Base-by-base conservation (phyloP, 192 early-diverging fungal species). In the Linderina pennispora region DNA sequence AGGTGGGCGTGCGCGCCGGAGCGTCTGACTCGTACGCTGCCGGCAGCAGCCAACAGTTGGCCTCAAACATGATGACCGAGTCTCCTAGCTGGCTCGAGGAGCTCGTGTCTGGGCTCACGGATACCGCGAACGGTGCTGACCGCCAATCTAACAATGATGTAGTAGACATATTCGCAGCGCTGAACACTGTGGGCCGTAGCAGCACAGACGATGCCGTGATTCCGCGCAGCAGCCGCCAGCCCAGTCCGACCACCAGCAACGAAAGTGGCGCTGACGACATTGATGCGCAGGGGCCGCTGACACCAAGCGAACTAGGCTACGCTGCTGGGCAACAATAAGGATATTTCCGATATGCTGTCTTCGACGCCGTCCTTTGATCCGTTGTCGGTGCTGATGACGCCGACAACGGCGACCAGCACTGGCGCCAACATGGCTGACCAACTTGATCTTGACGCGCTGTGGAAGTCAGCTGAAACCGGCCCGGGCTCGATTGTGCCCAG, bases 161-260 rank as follows among this genome's bases (percentile, higher is more conserved):
- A 67, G 65, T 45, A 20, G 57, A 67, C 31, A 35, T 67, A 17
- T 48, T 67, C 36, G 50, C 52, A 4, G 53, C 48, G 11, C 40
- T 57, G 20, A 43, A 48, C 15, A 23, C 3, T 34, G 32, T 22
- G 8, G 13, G 18, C 39, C n/a, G n/a, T n/a, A n/a, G n/a, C n/a
- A n/a, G n/a, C 21, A 20, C 34, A 8, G 54, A 42, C 8, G 58
- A 69, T n/a, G 65, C 65, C 2, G 58, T 56, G 0, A 56, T 69
- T 15, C 65, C 65, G 21, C 53, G 55, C 4, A 37, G 23, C 6
- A 69, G 58, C 17, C 43, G 65, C 2, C 58, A 62, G 31, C 47
- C 53, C 9, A 69, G 65, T 24, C 65, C 65, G 0, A 25, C 53
- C 2, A 53, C 55, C 1, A 66, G 54, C 40, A 57, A 60, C 47